A percentile compares a stretch with the other conserved stretches of the same genome.
Evolutionary conservation across 1,139 yeast genomes (phyloP).

Genomic region (Nadsonia commutata): DNA sequence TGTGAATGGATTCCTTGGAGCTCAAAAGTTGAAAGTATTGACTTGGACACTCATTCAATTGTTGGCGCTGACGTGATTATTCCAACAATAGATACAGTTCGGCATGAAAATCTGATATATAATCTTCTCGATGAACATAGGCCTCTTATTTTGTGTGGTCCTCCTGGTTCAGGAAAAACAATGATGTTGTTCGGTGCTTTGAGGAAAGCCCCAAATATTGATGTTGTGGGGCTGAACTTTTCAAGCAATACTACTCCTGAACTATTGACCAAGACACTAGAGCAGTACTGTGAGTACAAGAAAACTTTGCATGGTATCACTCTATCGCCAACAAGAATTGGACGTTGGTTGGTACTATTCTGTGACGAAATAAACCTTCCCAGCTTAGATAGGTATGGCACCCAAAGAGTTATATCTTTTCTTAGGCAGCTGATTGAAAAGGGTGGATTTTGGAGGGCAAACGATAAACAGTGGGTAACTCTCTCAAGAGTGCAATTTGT

Average conservation of each 20-base stretch:
- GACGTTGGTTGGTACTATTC: constrained; percentile 69
- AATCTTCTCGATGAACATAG: constrained; percentile 42
- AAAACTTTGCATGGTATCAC: constrained; percentile 36
- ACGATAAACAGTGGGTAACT: constrained; percentile 50
- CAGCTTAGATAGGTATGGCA: constrained; percentile 53
- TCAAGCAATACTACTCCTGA: constrained; percentile 67
- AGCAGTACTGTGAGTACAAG: constrained; percentile 55
- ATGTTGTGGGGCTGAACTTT: constrained; percentile 59
- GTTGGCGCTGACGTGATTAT: constrained; percentile 50
- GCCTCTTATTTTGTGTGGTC: constrained; percentile 75
- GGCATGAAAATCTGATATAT: constrained; percentile 49
- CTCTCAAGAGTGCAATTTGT: constrained; percentile 64
- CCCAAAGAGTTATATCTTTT: constrained; percentile 62
- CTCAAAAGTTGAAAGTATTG: constrained; percentile 29
- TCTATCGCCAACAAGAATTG: constrained; percentile 46
- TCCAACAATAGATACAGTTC: constrained; percentile 65
- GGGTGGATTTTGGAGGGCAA: constrained; percentile 62
- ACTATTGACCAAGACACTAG: constrained; percentile 48
- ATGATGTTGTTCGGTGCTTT: constrained; percentile 72
- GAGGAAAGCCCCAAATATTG: constrained; percentile 41
- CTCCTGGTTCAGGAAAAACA: constrained; percentile 96
- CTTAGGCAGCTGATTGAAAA: constrained; percentile 63
- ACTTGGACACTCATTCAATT: constrained; percentile 52
- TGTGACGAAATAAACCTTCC: constrained; percentile 92
- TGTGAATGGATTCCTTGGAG: constrained; percentile 38